Percentiles rank a stretch among this genome's conserved stretches.
Conservation (phyloP, 257 asterid genomes). For the Lithospermum erythrorhizon region DNA sequence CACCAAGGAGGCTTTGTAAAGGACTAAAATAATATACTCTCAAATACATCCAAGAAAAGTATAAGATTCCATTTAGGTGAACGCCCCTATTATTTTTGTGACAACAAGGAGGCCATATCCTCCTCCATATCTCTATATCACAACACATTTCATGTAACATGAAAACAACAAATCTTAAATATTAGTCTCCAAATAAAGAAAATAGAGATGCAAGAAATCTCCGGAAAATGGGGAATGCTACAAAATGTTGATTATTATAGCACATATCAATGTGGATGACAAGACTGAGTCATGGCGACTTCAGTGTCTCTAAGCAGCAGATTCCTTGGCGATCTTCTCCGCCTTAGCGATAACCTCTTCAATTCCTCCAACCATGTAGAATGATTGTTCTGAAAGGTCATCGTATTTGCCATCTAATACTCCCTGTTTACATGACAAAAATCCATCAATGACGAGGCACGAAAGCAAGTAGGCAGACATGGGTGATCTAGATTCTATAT, state of each 20-base stretch:
- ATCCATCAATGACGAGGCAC: background rate
- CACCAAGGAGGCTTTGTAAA: too few relatives aligned
- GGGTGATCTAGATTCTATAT: background rate
- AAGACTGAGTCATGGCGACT: too few relatives aligned
- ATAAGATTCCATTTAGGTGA: too few relatives aligned
- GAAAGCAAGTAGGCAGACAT: background rate
- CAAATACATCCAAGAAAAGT: too few relatives aligned
- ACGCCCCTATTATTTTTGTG: too few relatives aligned
- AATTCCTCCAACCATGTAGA: background rate
- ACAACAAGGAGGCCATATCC: background rate
- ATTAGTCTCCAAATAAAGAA: background rate
- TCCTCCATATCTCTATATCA: too few relatives aligned
- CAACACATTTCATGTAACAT: background rate
- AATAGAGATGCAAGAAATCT: background rate
- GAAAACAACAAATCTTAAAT: background rate
- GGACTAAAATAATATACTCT: too few relatives aligned
- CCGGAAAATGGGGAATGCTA: background rate
- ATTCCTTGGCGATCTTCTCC: constrained; percentile 59
- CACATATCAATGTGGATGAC: background rate
- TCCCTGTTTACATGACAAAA: background rate
- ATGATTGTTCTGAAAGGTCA: background rate
- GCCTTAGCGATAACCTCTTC: constrained; percentile 37
- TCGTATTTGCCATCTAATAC: background rate
- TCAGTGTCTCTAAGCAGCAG: constrained; percentile 17
- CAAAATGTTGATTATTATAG: background rate